These are phyloP conservation scores for Wickerhamiella kazuoi DNA, from an alignment of 805 yeast genomes.

Conservation along the genomic window DNA sequence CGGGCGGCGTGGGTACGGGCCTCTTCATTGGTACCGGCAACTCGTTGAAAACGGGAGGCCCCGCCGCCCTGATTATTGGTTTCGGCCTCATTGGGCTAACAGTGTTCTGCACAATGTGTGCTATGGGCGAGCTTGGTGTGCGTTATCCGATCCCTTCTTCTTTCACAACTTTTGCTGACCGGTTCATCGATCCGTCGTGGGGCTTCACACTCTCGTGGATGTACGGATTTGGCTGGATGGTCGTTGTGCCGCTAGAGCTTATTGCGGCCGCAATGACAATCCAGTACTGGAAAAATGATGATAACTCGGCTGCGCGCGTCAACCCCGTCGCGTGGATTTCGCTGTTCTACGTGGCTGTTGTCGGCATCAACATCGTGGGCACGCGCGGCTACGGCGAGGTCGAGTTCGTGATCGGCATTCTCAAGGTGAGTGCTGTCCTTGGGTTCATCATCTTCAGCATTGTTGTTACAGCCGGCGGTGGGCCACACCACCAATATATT, in stretches of 20 bases:
- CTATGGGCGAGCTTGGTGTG: slow-evolving; percentile 52
- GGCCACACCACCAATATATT: slow-evolving; percentile 35
- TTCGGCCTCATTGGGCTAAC: slow-evolving; percentile 34
- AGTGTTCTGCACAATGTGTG: slow-evolving; percentile 40
- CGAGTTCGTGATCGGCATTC: slow-evolving; percentile 35
- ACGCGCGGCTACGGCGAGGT: slow-evolving; percentile 43
- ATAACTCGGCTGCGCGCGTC: slow-evolving; percentile 45
- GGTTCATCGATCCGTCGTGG: slow-evolving; percentile 43
- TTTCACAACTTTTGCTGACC: slow-evolving; percentile 35
- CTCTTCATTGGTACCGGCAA: slow-evolving; percentile 34
- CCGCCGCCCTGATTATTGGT: slow-evolving; percentile 33
- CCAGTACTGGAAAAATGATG: slow-evolving; percentile 29
- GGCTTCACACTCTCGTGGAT: slow-evolving; percentile 57
- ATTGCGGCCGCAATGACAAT: slow-evolving; percentile 41
- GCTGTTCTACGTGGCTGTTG: slow-evolving; percentile 31
- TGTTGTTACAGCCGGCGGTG: slow-evolving; percentile 38
- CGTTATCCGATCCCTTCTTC: slow-evolving; percentile 43
- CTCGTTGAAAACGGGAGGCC: slow-evolving; percentile 31
- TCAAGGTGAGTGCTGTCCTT: slow-evolving; percentile 36
- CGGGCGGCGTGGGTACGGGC: slow-evolving; percentile 69
- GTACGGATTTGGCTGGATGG: slow-evolving; percentile 42
- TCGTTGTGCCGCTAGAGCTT: slow-evolving; percentile 44
- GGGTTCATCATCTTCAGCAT: slow-evolving; percentile 44
- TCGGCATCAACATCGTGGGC: slow-evolving; percentile 29
- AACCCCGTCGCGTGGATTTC: slow-evolving; percentile 34